phyloP scores from a whole-genome alignment of 306 rosid species.

The Citrullus mucosospermus region DNA sequence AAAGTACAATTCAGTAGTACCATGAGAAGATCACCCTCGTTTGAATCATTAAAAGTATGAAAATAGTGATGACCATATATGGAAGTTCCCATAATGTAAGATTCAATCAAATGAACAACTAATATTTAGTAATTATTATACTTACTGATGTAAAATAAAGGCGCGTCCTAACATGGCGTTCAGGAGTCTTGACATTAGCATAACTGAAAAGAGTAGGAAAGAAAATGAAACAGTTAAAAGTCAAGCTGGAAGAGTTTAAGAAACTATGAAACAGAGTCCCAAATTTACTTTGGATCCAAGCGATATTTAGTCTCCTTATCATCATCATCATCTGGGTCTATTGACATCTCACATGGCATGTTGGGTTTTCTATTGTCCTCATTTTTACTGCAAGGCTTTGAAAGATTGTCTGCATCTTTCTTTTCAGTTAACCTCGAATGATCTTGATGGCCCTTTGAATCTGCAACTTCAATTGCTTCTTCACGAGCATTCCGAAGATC shows the following conservation, averaged over 20 bases:
- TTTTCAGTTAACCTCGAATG: constrained; percentile 28
- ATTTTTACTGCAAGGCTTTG: constrained; percentile 38
- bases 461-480: constrained; percentile 89
- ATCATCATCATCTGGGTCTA: constrained; percentile 89
- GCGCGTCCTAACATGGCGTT: constrained; percentile 94
- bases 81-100: neutral
- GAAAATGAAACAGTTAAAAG: neutral
- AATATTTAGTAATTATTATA: neutral
- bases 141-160: constrained; percentile 95
- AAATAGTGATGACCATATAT: neutral
- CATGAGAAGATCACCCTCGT: neutral
- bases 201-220: constrained; percentile 42
- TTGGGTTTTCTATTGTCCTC: constrained; percentile 49
- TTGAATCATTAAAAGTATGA: neutral
- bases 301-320: constrained; percentile 95
- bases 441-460: constrained; percentile 59
- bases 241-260: neutral
- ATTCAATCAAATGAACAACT: neutral
- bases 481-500: constrained; percentile 93
- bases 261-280: neutral
- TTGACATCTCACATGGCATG: constrained; percentile 33
- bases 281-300: constrained; percentile 77
- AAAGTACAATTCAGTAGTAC: neutral
- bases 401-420: constrained; percentile 41
- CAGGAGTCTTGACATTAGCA: constrained; percentile 95